Base-by-base conservation (phyloP, 768 basidiomycete genomes). In the Trametes elegans region DNA sequence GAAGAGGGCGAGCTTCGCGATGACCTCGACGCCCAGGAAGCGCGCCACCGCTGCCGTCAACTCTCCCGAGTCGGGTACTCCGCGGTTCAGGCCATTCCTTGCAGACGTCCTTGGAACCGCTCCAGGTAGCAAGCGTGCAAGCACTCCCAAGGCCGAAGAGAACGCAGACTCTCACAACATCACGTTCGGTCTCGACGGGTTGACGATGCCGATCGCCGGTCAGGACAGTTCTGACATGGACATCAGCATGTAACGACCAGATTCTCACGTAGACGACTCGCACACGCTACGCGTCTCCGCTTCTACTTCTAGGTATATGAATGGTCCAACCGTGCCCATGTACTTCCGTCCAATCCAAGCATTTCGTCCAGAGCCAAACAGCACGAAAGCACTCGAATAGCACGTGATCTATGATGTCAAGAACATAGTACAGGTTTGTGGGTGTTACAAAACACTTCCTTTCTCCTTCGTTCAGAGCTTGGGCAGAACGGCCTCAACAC, bases 401-500 rank as follows among this genome's bases (percentile, higher is more conserved):
- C 38, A 39, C 9, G 9, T 5, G 9, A 39, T 18, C 38, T 39
- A n/a, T n/a, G n/a, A 19, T 19, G 5, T 14, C n/a, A 19, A 14
- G 5, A 6, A 19, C n/a, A 47, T 49, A 13, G 29, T 54, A 54
- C 53, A 54, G 28, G n/a, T 32, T 23, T 3, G 6, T 11, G 21
- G 40, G 40, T 43, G 26, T 43, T 43, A 28, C 41, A 43, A 43
- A 39, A 26, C n/a, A 21, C 7, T 16, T 11, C 47, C 18, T 24
- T 14, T 23, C 18, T n/a, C 23, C n/a, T 16, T 3, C 16, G 24
- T 39, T 52, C 31, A 68, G 42, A 66, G 61, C 18, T 45, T 56
- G n/a, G 74, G 76, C 35, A 84, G 67, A 38, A 74, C 72, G 9
- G 70, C 66, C 38, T 75, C 74, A 39, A 67, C 70, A 31, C 71